phyloP scores from a whole-genome alignment of 371 early-diverging fungal genomes.

The Coelomomyces lativittatus region DNA sequence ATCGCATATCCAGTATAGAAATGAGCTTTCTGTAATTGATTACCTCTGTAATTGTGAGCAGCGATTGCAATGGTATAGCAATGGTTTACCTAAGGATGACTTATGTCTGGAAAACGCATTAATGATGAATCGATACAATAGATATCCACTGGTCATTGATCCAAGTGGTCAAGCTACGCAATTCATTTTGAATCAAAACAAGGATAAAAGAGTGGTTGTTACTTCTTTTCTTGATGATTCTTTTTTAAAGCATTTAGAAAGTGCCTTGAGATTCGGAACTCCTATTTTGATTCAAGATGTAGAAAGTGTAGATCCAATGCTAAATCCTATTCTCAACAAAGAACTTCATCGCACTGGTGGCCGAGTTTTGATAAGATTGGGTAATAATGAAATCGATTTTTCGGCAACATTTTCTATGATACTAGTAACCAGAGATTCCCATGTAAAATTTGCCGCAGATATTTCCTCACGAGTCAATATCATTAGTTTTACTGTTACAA shows the following conservation, averaged over 20 bases:
- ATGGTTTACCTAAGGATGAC: slow-evolving; percentile 71
- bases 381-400: slow-evolving; percentile 93
- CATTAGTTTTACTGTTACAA: slow-evolving; percentile 94
- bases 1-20: slow-evolving; percentile 63
- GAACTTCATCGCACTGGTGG: slow-evolving; percentile 91
- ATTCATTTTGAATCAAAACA: slow-evolving; percentile 71
- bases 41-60: slow-evolving; percentile 85
- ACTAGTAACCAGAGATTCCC: slow-evolving; percentile 81
- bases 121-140: slow-evolving; percentile 79
- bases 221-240: slow-evolving; percentile 94
- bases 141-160: slow-evolving; percentile 92
- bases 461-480: slow-evolving; percentile 91
- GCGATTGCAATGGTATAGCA: slow-evolving; percentile 72
- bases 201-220: slow-evolving; percentile 68
- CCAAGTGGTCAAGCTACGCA: slow-evolving; percentile 83
- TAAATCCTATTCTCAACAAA: slow-evolving; percentile 90
- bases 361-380: slow-evolving; percentile 83
- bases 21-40: slow-evolving; percentile 68
- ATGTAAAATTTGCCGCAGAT: slow-evolving; percentile 81
- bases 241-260: slow-evolving; percentile 89
- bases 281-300: slow-evolving; percentile 91
- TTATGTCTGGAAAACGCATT: slow-evolving; percentile 91
- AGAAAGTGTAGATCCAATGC: slow-evolving; percentile 87
- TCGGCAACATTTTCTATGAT: slow-evolving; percentile 89
- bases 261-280: slow-evolving; percentile 93